Evolutionary conservation across 2,329 filamentous ascomycete genomes (phyloP), one percentile per base, ranked within the genome.

Genomic region (Capronia coronata): DNA sequence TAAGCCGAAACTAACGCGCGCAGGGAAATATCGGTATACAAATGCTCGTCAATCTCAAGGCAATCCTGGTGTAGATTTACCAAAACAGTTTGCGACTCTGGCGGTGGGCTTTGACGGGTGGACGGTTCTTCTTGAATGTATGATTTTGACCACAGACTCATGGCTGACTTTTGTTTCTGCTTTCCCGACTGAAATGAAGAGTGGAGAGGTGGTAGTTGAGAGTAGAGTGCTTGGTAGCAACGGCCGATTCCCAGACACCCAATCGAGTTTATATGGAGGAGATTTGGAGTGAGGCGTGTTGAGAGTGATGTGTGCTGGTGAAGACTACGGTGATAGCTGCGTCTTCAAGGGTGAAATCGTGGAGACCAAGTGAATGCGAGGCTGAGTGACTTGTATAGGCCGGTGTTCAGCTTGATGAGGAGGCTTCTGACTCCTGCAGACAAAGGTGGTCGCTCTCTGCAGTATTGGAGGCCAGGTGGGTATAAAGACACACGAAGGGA

Each of bases 71-170:
- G 35, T 32, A 32, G 29, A 14, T 43, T 46, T 47, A 54, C 48
- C 54, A 54, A 56, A 51, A 56, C 48, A 56, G 51, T 40, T 34
- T 43, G 41, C 41, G 53, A 58, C 52, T 58, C 52, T 52, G 56
- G 56, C 53, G 56, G 52, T 52, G 56, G 56, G 53, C 56, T 51
- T 53, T 42, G 52, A 47, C 48, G 40, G 46, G 30, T 43, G 43
- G 48, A 51, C 43, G 49, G 46, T 51, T 50, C 40, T 54, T 56
- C 25, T 43, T 25, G 22, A 14, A 37, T 48, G 37, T 50, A 25
- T 48, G 42, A 35, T 21, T 34, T 32, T 44, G 48, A 42, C 56
- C 52, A 58, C 44, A 32, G 43, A 56, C 48, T 52, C 56, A 58
- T 58, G 52, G 46, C 47, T 51, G 37, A 27, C 25, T 41, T 41